Conservation (phyloP, 139 green algal species). For the Zygnema cylindricum region DNA sequence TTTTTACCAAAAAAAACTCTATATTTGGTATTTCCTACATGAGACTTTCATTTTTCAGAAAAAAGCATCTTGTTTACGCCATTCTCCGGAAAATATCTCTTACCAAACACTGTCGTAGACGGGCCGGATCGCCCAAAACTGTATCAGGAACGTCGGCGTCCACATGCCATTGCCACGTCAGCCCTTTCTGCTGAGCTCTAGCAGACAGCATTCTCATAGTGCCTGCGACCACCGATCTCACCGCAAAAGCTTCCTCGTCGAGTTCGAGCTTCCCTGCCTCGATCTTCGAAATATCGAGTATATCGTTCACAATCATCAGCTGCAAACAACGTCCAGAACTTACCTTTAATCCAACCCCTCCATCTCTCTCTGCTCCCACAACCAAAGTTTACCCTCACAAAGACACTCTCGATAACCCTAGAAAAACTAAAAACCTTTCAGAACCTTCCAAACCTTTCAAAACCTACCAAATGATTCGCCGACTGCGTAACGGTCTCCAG, state of each 20-base stretch:
- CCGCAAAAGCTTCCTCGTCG: conserved; percentile 18
- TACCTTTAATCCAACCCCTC: too few relatives aligned
- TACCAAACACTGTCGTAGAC: conserved; percentile 51
- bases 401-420: too few relatives aligned
- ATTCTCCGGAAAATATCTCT: too few relatives aligned
- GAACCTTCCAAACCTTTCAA: too few relatives aligned
- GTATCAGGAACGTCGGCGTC: conserved; percentile 7
- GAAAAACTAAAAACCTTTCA: too few relatives aligned
- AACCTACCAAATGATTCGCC: conserved; percentile 54
- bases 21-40: too few relatives aligned
- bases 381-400: too few relatives aligned
- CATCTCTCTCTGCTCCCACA: too few relatives aligned
- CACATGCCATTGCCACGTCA: conserved; percentile 26
- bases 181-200: conserved; percentile 19
- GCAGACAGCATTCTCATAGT: conserved; percentile 35
- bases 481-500: conserved; percentile 64
- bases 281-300: conserved; percentile 70
- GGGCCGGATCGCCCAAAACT: conserved; percentile 34
- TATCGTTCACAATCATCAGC: conserved; percentile 69
- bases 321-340: conserved; percentile 41
- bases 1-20: too few relatives aligned
- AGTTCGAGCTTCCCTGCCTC: conserved; percentile 60
- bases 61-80: too few relatives aligned
- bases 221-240: conserved; percentile 31
- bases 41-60: too few relatives aligned